Evolutionary conservation across 2,329 filamentous ascomycete genomes (phyloP).

Genomic region (Hymenoscyphus salicellus): DNA sequence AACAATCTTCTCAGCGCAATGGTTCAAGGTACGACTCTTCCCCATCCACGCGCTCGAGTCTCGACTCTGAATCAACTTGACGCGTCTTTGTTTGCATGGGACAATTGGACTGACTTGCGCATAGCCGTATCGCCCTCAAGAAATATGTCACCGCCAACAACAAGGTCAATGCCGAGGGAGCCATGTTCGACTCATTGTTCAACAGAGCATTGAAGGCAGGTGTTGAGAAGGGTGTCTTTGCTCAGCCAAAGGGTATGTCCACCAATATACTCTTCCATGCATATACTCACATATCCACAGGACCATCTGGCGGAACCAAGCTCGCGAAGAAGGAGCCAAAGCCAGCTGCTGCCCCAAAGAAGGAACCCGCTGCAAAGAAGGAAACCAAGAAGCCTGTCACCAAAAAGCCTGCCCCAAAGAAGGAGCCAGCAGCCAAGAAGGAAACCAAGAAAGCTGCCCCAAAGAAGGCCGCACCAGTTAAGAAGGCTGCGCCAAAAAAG

Average conservation of each 20-base stretch:
- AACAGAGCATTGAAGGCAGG: slow-evolving; percentile 66
- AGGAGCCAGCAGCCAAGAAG: slow-evolving; percentile 39
- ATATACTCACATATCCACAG: slow-evolving; percentile 43
- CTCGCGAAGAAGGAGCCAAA: slow-evolving; percentile 60
- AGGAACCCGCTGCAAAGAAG: slow-evolving; percentile 33
- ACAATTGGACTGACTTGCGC: slow-evolving; percentile 20
- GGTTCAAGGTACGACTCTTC: slow-evolving; percentile 34
- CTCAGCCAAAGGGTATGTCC: slow-evolving; percentile 67
- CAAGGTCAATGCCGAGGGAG: slow-evolving; percentile 55
- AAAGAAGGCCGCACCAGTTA: slow-evolving; percentile 22
- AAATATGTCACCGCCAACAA: slow-evolving; percentile 74
- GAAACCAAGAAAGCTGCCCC: slow-evolving; percentile 38
- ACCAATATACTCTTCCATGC: slow-evolving; percentile 17
- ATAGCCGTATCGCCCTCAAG: slow-evolving; percentile 65
- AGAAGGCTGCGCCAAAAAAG: slow-evolving; percentile 29
- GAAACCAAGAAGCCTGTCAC: slow-evolving; percentile 38
- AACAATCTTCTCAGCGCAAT: slow-evolving; percentile 28
- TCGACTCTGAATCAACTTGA: slow-evolving; percentile 14
- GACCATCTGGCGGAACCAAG: slow-evolving; percentile 69
- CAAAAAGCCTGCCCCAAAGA: slow-evolving; percentile 39
- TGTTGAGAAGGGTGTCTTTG: slow-evolving; percentile 66
- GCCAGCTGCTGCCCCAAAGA: slow-evolving; percentile 40
- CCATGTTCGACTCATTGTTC: slow-evolving; percentile 64
- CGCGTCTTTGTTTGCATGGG: slow-evolving; percentile 25
- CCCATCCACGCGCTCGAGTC: slow-evolving; percentile 10